Conservation (phyloP, 176 grass and related monocot genomes). For the Oryza glumipatula region DNA sequence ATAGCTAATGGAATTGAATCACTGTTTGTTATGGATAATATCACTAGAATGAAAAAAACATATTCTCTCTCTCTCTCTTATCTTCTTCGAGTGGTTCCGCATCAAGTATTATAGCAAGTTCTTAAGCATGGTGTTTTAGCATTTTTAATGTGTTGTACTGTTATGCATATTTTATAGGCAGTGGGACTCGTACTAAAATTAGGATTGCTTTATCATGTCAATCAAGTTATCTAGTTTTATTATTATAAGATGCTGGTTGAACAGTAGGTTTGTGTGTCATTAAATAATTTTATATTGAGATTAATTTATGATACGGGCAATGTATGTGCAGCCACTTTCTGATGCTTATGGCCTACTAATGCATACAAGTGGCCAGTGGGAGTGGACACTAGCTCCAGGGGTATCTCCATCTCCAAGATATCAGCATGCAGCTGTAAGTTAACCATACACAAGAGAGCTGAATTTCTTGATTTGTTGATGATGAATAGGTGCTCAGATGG, state of each 20-base stretch:
- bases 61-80: not conserved
- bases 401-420: slow-evolving; percentile 97
- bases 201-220: not conserved
- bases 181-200: not conserved
- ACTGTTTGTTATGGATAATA: slow-evolving; percentile 25
- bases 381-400: slow-evolving; percentile 98
- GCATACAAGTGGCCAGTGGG: slow-evolving; percentile 98
- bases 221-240: not conserved
- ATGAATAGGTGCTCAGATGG: not conserved
- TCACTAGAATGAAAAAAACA: not conserved
- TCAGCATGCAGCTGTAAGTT: slow-evolving; percentile 97
- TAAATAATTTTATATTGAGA: slow-evolving; percentile 5
- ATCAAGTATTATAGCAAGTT: not conserved
- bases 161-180: not conserved
- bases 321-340: slow-evolving; percentile 71
- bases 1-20: not conserved
- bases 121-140: not conserved
- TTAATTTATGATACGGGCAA: slow-evolving; percentile 38
- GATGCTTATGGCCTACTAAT: slow-evolving; percentile 98
- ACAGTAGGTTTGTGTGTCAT: slow-evolving; percentile 13
- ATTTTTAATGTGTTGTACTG: not conserved
- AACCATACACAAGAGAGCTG: slow-evolving; percentile 27
- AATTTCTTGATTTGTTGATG: slow-evolving; percentile 38
- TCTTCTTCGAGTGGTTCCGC: not conserved
- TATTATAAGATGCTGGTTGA: not conserved